Base-by-base conservation (phyloP, 257 asterid species). In the Cinchona pubescens region DNA sequence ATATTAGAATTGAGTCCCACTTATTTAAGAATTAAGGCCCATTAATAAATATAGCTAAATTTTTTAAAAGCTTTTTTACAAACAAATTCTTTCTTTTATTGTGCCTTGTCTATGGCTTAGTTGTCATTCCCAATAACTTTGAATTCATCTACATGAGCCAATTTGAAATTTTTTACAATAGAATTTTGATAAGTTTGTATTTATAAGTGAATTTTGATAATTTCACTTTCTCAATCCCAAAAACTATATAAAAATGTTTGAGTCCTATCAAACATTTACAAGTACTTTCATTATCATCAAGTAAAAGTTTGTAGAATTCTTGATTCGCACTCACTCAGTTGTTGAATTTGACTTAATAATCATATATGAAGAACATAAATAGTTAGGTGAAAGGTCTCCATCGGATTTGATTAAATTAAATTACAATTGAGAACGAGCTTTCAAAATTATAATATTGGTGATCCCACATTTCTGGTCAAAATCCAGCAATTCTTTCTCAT, bases 401-500 rank as follows among this genome's bases (percentile, higher is more conserved):
- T 49, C 48, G 48, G 48, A 43, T 43, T 11, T 43, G 14, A 43
- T n/a, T n/a, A n/a, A n/a, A n/a, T 48, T 0, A 48, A 48, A 48
- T 48, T 48, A 3, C 55, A 13, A 48, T 13, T 2, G 55, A 48
- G 4, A 13, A 48, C 45, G 9, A 42, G 45, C 45, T 42, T 48
- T 48, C 55, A 48, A 13, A 13, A 48, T 13, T 19, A 48, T 15
- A 49, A 49, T 49, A 49, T 49, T 49, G 56, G 56, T 16, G n/a
- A 49, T 16, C 23, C 70, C 10, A 65, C 37, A 18, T 35, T 65
- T 65, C 70, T 15, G 71, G 71, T 66, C 71, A 66, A 23, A 38
- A 10, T 8, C 49, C 18, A 37, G 7, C 56, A 49, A 16, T 16
- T 49, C 0, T 49, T 18, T 49, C 3, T 49, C 7, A 0, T 7